These are phyloP conservation scores for Talaromyces proteolyticus DNA, from an alignment of 495 filamentous ascomycete species.

Conservation along the genomic window DNA sequence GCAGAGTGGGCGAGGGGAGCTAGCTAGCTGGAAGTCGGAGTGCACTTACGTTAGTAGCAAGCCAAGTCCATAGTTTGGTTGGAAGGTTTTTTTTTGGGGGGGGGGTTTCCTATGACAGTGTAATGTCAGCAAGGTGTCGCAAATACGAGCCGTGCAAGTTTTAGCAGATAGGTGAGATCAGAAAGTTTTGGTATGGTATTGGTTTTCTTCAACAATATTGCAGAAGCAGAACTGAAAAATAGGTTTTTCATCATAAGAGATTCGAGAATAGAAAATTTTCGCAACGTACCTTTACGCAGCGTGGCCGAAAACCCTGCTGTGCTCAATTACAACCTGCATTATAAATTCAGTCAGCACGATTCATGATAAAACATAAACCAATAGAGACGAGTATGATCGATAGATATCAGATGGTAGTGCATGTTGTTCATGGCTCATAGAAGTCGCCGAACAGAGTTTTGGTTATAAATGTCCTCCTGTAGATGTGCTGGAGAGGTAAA, in stretches of 20 bases:
- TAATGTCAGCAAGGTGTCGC: conserved; percentile 16
- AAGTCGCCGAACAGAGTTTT: conserved; percentile 65
- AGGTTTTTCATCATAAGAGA: conserved; percentile 69
- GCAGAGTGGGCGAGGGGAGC: not conserved
- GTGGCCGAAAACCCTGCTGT: no score
- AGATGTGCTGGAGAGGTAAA: conserved; percentile 5
- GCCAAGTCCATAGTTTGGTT: no score
- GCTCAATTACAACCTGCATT: no score
- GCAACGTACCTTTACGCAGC: no score
- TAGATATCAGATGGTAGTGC: conserved; percentile 96
- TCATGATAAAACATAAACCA: not conserved
- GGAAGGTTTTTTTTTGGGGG: no score
- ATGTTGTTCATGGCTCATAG: conserved; percentile 96
- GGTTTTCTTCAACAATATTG: conserved; percentile 71
- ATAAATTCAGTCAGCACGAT: conserved; percentile 2
- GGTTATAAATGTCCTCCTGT: conserved; percentile 59
- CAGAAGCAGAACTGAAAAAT: conserved; percentile 95
- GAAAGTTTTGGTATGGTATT: conserved; percentile 70
- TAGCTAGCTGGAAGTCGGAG: conserved; percentile 5
- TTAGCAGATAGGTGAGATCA: conserved; percentile 12
- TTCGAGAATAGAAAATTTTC: not conserved
- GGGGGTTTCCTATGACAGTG: not conserved
- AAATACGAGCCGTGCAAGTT: conserved; percentile 2
- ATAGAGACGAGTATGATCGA: conserved; percentile 14
- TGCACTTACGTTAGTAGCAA: conserved; percentile 1